Evolutionary conservation across 768 basidiomycete genomes (phyloP), one percentile per base, ranked within the genome.

Genomic region (Rhodotorula sphaerocarpa): DNA sequence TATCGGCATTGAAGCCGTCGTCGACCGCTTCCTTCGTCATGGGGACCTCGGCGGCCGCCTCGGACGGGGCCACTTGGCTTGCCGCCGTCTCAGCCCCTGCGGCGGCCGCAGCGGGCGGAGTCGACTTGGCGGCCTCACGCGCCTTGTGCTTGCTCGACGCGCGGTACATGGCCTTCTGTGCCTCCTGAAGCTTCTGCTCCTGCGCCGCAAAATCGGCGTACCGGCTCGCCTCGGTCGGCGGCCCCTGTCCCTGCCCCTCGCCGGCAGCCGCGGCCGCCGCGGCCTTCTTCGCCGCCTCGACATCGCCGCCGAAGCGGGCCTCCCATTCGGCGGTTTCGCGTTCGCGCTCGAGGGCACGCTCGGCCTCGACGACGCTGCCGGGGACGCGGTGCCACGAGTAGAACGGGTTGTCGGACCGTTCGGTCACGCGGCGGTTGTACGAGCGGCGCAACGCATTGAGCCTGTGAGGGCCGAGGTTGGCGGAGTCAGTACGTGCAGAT

Each of bases 1-100:
- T n/a, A 44, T 65, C 63, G n/a, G 54, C 63, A 33, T 65, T 65
- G 63, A 65, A 59, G 3, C 54, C 63, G 31, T 59, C 58, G 34
- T 59, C 50, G 39, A 55, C 16, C 48, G 58, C 61, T 16, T 33
- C 44, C 33, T 63, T 57, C 28, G 52, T 57, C 14, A 64, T 46
- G 16, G 63, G 63, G 6, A 58, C 51, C 33, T 7, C 25, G 4
- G 52, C 56, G 42, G 47, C 62, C 28, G 15, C 39, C 2, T 36
- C 31, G 12, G 21, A 1, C 21, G 48, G 14, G 30, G 15, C 30
- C 48, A 33, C 7, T 20, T 23, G 25, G n/a, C n/a, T 25, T n/a
- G 43, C 23, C 43, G 43, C 23, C 23, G 25, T 20, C 33, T 16
- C 28, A 25, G 28, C 42, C 21, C 9, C 39, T 18, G 9, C 43